A percentile compares a stretch with the other conserved stretches of the same genome.
These are phyloP conservation scores for Sporothrix inflata DNA, from an alignment of 2,329 filamentous ascomycete species.

Conservation along the genomic window DNA sequence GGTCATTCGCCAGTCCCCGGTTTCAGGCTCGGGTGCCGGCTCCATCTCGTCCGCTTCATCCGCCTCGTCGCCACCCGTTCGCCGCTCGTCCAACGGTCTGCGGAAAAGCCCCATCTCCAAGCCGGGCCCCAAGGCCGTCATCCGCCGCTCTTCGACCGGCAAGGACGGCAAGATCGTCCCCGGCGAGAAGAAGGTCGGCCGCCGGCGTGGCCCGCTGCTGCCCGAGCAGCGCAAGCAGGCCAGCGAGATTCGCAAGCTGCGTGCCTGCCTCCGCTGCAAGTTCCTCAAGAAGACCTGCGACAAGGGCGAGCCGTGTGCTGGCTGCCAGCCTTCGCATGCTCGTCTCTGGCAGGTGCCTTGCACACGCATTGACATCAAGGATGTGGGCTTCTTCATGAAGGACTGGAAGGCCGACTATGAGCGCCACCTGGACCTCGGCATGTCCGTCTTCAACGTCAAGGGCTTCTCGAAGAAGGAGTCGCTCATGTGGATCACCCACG, in stretches of 20 bases:
- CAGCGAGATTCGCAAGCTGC: conserved; percentile 92
- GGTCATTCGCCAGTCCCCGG: conserved; percentile 58
- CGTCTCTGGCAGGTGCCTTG: conserved; percentile 97
- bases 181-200: conserved; percentile 88
- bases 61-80: conserved; percentile 64
- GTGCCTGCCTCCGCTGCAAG: conserved; percentile 93
- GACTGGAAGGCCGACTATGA: conserved; percentile 98
- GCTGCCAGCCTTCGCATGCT: conserved; percentile 93
- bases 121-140: conserved; percentile 74
- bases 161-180: conserved; percentile 71
- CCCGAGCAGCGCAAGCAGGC: conserved; percentile 96
- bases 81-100: conserved; percentile 66
- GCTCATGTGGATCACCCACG: conserved; percentile 90
- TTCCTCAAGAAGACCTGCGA: conserved; percentile 99
- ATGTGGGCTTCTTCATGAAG: conserved; percentile 98
- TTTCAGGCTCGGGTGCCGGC: conserved; percentile 62
- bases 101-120: conserved; percentile 81
- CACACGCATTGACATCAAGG: conserved; percentile 97
- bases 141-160: conserved; percentile 74
- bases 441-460: conserved; percentile 95
- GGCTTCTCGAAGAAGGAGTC: conserved; percentile 71
- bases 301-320: conserved; percentile 93
- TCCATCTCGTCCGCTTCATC: conserved; percentile 47
- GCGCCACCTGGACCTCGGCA: conserved; percentile 81
- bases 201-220: conserved; percentile 83